Base-by-base conservation (phyloP, 495 filamentous ascomycete genomes). In the Lepidopterella palustris region DNA sequence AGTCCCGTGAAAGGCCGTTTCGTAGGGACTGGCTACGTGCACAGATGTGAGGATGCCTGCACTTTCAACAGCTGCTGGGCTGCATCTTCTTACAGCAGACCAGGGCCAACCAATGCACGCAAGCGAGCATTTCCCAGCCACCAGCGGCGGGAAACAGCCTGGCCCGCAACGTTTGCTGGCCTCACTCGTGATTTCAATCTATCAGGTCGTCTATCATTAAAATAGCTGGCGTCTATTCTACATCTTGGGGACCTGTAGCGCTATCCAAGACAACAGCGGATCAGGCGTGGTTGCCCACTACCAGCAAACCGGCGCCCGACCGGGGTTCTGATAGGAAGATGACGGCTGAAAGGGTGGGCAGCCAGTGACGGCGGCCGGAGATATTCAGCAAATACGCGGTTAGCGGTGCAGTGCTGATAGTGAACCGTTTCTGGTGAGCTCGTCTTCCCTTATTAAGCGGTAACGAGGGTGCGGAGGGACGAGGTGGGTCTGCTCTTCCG, bases 241-340 rank as follows among this genome's bases (percentile, higher is more conserved):
- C n/a, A n/a, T n/a, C n/a, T n/a, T n/a, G n/a, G n/a, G n/a, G n/a
- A n/a, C n/a, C n/a, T n/a, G n/a, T n/a, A n/a, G n/a, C n/a, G n/a
- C n/a, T n/a, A n/a, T n/a, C n/a, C n/a, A n/a, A n/a, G n/a, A n/a
- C n/a, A n/a, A n/a, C n/a, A n/a, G n/a, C n/a, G n/a, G n/a, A n/a
- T n/a, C n/a, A n/a, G n/a, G n/a, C n/a, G n/a, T n/a, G n/a, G n/a
- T n/a, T n/a, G n/a, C n/a, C n/a, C n/a, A n/a, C n/a, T 42, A 18
- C 35, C 35, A 42, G 35, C 35, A 42, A 18, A 10, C 35, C 35
- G 35, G 35, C 13, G 35, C 47, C 31, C 49, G 63, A 48, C 63
- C 53, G 55, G 63, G 63, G 63, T 65, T 48, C 60, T 58, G 63
- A 65, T 65, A 65, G 63, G 62, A 55, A 65, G 54, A 65, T 58